A percentile compares a stretch with the other conserved stretches of the same genome.
phyloP scores from a whole-genome alignment of 306 rosid species.

The Cicer yamashitae region DNA sequence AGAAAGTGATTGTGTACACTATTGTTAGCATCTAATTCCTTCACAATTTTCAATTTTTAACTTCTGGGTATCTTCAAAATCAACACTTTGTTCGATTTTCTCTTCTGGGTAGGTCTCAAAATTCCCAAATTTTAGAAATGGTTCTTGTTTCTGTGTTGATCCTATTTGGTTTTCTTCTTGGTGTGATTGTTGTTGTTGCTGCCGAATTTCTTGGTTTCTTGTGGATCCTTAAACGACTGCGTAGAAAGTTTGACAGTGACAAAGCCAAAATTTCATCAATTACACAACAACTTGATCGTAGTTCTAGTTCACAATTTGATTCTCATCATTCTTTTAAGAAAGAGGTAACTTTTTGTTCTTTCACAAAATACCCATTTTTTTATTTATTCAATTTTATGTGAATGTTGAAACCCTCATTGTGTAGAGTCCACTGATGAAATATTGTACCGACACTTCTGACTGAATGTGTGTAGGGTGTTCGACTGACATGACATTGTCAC shows the following conservation, averaged over 20 bases:
- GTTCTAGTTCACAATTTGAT: conserved; percentile 44
- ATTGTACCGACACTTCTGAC: too few species aligned
- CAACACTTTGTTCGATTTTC: conserved; percentile 3
- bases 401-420: conserved; percentile 3
- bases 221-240: conserved; percentile 61
- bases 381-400: not conserved
- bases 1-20: conserved; percentile 8
- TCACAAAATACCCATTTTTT: not conserved
- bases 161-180: conserved; percentile 69
- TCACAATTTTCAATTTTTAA: conserved; percentile 21
- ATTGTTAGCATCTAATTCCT: conserved; percentile 39
- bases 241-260: conserved; percentile 43
- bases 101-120: conserved; percentile 31
- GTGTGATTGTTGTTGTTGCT: conserved; percentile 64
- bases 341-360: conserved; percentile 60
- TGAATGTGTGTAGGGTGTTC: too few species aligned
- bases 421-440: conserved; percentile 1
- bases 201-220: conserved; percentile 58
- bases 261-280: conserved; percentile 44
- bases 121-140: conserved; percentile 40
- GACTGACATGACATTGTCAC: too few species aligned
- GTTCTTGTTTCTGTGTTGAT: conserved; percentile 49
- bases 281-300: conserved; percentile 7
- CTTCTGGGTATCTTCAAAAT: conserved; percentile 15
- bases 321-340: conserved; percentile 58